Base-by-base conservation (phyloP, 2,329 filamentous ascomycete genomes). In the Rhytidhysteron rufulum region DNA sequence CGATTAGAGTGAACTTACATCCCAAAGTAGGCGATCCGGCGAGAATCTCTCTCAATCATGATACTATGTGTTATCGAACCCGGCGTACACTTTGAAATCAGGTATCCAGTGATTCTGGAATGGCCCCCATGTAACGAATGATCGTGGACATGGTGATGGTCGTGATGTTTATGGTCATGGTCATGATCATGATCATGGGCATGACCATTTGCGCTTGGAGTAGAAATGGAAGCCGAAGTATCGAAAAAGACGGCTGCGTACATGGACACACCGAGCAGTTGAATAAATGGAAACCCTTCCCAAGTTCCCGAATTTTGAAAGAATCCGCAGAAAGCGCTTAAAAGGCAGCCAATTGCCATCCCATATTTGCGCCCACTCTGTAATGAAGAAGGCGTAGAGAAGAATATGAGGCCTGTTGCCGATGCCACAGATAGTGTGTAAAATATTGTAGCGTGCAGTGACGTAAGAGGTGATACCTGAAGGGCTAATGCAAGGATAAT, bases 1-100 rank as follows among this genome's bases (percentile, higher is more conserved):
- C 6, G 10, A 30, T 20, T 2, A 18, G 5, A n/a, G n/a, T n/a
- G n/a, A 39, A 62, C 83, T 58, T 73, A 94, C 86, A 77, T 79
- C 81, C 95, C 95, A 55, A 97, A 98, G 67, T 98, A 98, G 52
- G 95, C 94, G 48, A 98, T 97, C 32, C 91, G 81, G 43, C 93
- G 79, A 13, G 91, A 97, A 63, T 98, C 91, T 55, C 88, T 89
- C 58, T 97, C 91, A 11, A 83, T 80, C 54, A 98, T 69, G 43
- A 98, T 88, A 39, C 88, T 85, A 59, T 96, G 83, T 15, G 96
- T 57, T 24, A 97, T 74, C 0, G 91, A 90, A 61, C 84, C 88
- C 19, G 74, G 73, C 35, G 84, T 77, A 9, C 83, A 84, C 40
- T 79, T 75, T 1, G 76, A 75, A n/a, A 97, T 72, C 3, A 97